Percentiles rank a stretch among this genome's conserved stretches.
phyloP scores from a whole-genome alignment of 805 yeast species.

The Hermanozyma aechmeae region DNA sequence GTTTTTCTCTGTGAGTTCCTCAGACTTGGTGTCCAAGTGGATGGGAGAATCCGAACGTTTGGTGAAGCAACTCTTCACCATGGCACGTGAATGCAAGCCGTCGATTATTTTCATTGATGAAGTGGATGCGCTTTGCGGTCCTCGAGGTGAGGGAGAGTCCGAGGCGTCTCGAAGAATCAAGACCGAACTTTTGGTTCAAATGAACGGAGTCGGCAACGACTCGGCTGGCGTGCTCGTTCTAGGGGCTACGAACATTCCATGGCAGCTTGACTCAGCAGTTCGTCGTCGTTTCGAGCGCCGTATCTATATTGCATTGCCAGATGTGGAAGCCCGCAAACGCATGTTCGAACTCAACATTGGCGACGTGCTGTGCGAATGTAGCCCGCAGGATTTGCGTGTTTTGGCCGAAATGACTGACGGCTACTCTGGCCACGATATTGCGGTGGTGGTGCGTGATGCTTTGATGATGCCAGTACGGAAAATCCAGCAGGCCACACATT shows the following conservation, averaged over 20 bases:
- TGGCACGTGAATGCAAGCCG: constrained; percentile 96
- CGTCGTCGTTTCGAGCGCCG: constrained; percentile 94
- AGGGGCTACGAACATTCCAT: constrained; percentile 97
- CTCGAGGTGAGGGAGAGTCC: constrained; percentile 95
- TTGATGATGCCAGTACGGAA: constrained; percentile 96
- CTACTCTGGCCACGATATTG: constrained; percentile 94
- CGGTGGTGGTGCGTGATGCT: constrained; percentile 95
- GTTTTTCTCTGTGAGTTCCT: constrained; percentile 90
- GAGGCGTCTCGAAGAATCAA: constrained; percentile 95
- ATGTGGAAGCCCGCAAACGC: constrained; percentile 78
- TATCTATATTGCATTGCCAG: constrained; percentile 92
- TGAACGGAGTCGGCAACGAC: constrained; percentile 99
- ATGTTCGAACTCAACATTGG: constrained; percentile 96
- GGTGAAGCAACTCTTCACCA: constrained; percentile 85
- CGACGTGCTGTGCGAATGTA: constrained; percentile 72
- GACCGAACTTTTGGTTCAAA: constrained; percentile 91
- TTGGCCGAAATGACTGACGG: constrained; percentile 94
- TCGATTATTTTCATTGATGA: constrained; percentile 95
- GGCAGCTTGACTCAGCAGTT: constrained; percentile 97
- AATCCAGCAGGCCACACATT: constrained; percentile 93
- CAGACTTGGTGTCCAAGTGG: constrained; percentile 96
- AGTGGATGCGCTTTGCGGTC: constrained; percentile 96
- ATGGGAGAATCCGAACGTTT: constrained; percentile 98
- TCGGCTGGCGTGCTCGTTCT: constrained; percentile 84
- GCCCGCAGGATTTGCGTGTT: constrained; percentile 61